Evolutionary conservation across 2,329 filamentous ascomycete species (phyloP), one percentile per base, ranked within the genome.

Genomic region (Aaosphaeria arxii): DNA sequence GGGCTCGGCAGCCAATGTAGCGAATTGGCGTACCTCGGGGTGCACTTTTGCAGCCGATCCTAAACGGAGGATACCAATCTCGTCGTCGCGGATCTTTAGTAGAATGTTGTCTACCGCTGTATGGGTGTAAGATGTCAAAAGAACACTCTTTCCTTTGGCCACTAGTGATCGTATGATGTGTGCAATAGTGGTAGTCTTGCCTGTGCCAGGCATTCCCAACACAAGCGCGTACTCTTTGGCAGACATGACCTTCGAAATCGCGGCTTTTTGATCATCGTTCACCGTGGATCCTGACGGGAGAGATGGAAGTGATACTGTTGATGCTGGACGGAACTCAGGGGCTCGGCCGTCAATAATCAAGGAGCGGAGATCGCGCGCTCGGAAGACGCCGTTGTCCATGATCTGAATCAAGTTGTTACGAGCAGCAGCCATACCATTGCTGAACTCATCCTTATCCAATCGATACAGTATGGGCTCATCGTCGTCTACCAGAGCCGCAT

Each of bases 41-140:
- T 96, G 91, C 11, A 99, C 83, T 67, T 96, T 96, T 17, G 88
- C 85, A 3, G 85, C 77, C 1, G 88, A 87, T 5, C 94, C 94
- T 0, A 99, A 80, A n/a, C 94, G 86, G 33, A 99, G 75, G 44
- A 95, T 86, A 2, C 84, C 83, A 39, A 91, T 88, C 6, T 83
- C 82, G 56, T 92, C 88, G 24, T 87, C 76, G 45, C 87, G 87
- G 47, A 99, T 85, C 71, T 99, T 99, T 51, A 99, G 77, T 5
- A 99, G 75, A 59, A 99, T 99, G 57, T 99, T 99, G 80, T 99
- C 94, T 3, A 99, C 94, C 3, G 94, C 94, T 1, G 91, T 96
- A 65, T 99, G 94, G 0, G 94, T 99, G 68, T 97, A 97, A 0
- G 91, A 96, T 0, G 94, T 95, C 38, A 99, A 76, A 5, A 99